Evolutionary conservation across 179 eudicot genomes (phyloP).

Genomic region (Beta lomatogona): DNA sequence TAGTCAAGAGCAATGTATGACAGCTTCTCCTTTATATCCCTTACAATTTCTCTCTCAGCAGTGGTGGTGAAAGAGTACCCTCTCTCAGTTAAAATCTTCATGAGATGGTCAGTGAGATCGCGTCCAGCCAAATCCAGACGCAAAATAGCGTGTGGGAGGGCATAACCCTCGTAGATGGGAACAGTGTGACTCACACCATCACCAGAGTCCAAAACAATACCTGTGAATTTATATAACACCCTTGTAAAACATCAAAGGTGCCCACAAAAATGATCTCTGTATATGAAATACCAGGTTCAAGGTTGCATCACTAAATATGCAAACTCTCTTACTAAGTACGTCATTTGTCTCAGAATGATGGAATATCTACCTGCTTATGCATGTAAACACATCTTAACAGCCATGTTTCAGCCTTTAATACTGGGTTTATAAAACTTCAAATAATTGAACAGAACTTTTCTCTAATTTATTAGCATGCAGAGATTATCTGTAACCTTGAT

Average conservation of each 20-base stretch:
- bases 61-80: constrained; percentile 57
- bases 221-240: constrained; percentile 24
- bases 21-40: constrained; percentile 59
- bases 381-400: not conserved
- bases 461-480: not conserved
- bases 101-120: constrained; percentile 54
- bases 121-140: constrained; percentile 63
- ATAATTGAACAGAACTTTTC: not conserved
- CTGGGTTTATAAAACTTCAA: not conserved
- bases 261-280: not conserved
- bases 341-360: not conserved
- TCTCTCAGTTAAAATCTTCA: constrained; percentile 60
- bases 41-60: constrained; percentile 59
- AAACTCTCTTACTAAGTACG: not conserved
- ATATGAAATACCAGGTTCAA: not conserved
- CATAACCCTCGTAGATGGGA: constrained; percentile 61
- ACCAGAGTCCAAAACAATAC: constrained; percentile 60
- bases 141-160: constrained; percentile 59
- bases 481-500: not conserved
- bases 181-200: constrained; percentile 71
- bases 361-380: not conserved
- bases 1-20: constrained; percentile 60
- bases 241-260: not conserved
- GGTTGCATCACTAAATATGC: not conserved
- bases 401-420: not conserved